phyloP scores from a whole-genome alignment of 306 rosid genomes.

The Lotus japonicus region DNA sequence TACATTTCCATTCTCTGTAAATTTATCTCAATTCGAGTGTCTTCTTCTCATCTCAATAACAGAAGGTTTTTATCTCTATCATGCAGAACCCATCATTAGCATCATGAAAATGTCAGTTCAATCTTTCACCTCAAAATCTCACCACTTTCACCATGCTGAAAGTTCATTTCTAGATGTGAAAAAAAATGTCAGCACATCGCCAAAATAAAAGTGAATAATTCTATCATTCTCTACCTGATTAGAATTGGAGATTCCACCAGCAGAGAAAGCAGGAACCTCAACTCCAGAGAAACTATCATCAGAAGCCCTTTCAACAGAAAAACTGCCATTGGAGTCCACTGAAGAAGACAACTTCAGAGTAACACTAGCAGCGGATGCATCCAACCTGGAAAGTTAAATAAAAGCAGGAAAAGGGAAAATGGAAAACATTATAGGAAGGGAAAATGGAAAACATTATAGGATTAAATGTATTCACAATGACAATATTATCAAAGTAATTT shows the following conservation, averaged over 20 bases:
- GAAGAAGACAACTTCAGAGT: conserved; percentile 40
- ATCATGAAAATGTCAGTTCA: conserved; percentile 2
- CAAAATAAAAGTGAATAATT: conserved; percentile 1
- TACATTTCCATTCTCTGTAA: not conserved
- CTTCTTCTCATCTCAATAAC: not conserved
- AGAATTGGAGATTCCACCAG: conserved; percentile 38
- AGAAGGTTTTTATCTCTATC: conserved; percentile 5
- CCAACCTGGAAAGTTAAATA: conserved; percentile 54
- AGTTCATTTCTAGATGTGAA: not conserved
- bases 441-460: conserved; percentile 13
- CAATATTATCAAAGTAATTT: conserved; percentile 17
- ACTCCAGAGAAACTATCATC: conserved; percentile 23
- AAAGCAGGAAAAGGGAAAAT: conserved; percentile 1
- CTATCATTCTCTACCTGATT: conserved; percentile 42
- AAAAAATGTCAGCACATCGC: not conserved
- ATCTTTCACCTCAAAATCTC: conserved; percentile 9
- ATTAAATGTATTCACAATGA: conserved; percentile 13
- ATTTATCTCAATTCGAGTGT: not conserved
- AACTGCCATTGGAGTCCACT: conserved; percentile 26
- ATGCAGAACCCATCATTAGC: not conserved
- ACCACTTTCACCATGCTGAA: conserved; percentile 11
- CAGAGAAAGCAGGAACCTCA: conserved; percentile 40
- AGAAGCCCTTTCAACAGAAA: conserved; percentile 36
- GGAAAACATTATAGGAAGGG: conserved; percentile 17
- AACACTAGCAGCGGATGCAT: conserved; percentile 72